Base-by-base conservation (phyloP, 2,329 filamentous ascomycete species). In the Ciborinia camelliae region DNA sequence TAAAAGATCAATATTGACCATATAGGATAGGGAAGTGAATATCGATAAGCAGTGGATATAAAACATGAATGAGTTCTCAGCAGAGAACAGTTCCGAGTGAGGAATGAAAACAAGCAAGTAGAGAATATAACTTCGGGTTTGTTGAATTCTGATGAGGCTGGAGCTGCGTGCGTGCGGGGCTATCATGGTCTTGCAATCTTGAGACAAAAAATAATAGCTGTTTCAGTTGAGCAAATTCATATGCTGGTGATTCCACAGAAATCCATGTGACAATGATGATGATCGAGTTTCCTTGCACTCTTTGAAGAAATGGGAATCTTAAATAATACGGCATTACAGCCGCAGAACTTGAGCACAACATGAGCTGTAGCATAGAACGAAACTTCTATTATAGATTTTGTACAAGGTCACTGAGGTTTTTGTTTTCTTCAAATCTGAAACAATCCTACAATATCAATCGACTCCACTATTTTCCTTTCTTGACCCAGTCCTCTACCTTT, bases 401-500 rank as follows among this genome's bases (percentile, higher is more conserved):
- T 59, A 50, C 26, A 59, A 41, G 32, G 20, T 32, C 53, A 50
- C 43, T 18, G 6, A 32, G 35, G 10, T 28, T 41, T 41, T 58
- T 37, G 28, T 32, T 48, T 58, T 58, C 30, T 26, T 43, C 51
- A 55, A 26, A 37, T 55, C 14, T 14, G 18, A n/a, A 43, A 45
- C 39, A 45, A 54, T 37, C 30, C 4, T 47, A 57, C 28, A 63
- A 15, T 39, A 32, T 26, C n/a, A 47, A 15, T 10, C 50, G 15
- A 48, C 47, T 32, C 41, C 28, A 63, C 71, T 66, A 76, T 72
- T 75, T 75, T 18, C 92, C 93, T 84, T 96, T 93, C 81, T 86
- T 91, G 63, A 98, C 91, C 92, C 93, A 95, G 67, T 86, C 87
- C 82, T 97, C 92, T 65, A 97, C 80, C 58, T 84, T 83, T 78